Percentiles rank a stretch among this genome's conserved stretches.
phyloP scores from a whole-genome alignment of 805 yeast species.

The Gaillardinia entomophila region DNA sequence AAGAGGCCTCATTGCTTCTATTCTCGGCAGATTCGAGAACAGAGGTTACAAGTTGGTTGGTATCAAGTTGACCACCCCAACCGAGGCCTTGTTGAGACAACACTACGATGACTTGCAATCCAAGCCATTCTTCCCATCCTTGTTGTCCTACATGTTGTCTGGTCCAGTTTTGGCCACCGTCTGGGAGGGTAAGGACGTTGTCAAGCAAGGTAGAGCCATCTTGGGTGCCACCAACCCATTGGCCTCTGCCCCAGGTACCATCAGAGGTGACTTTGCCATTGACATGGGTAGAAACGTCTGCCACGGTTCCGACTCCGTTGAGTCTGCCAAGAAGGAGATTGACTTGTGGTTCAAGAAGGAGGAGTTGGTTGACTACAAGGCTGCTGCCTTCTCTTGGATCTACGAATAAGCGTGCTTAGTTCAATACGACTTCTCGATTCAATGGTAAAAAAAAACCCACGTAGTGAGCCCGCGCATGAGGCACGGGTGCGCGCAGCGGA shows the following conservation, averaged over 20 bases:
- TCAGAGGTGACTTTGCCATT: constrained; percentile 98
- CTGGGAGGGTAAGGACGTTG: constrained; percentile 99
- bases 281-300: constrained; percentile 99
- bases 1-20: constrained; percentile 90
- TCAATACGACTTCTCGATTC: no score
- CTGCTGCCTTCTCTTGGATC: constrained; percentile 81
- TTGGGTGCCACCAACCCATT: constrained; percentile 99
- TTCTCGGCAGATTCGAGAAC: constrained; percentile 89
- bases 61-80: constrained; percentile 83
- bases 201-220: constrained; percentile 95
- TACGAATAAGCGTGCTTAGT: constrained; percentile 62
- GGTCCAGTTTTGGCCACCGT: constrained; percentile 99
- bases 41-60: constrained; percentile 98
- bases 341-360: constrained; percentile 96
- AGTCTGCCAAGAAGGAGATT: constrained; percentile 94
- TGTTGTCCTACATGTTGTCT: constrained; percentile 92
- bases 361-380: constrained; percentile 90
- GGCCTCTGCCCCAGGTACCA: constrained; percentile 97
- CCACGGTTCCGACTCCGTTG: constrained; percentile 99
- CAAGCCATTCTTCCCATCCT: constrained; percentile 98
- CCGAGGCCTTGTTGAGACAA: constrained; percentile 80
- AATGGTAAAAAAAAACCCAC: no score
- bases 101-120: constrained; percentile 94
- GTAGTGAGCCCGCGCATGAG: no score
- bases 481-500: no score